Base-by-base conservation (phyloP, 352 stramenopile genomes). In the Pilasporangium apinafurcum region DNA sequence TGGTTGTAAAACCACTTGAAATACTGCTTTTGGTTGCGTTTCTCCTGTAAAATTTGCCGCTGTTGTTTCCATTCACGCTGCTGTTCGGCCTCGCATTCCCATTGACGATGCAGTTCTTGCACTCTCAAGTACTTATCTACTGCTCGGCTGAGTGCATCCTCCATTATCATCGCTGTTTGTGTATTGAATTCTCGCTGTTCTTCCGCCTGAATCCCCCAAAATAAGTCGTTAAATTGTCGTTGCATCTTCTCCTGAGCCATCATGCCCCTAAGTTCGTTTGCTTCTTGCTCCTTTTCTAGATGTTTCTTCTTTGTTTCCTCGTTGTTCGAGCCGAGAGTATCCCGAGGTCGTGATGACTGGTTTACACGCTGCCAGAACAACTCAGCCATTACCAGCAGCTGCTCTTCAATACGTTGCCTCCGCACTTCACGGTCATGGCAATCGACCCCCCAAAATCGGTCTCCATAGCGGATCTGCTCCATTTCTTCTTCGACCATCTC, bases 131-230 rank as follows among this genome's bases (percentile, higher is more conserved):
- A 36, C 1, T 47, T 33, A 7, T 51, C 70, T 51, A 69, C 71
- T 18, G 41, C 36, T 1, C 59, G 67, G 32, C 73, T 83, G 0
- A 35, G 44, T 13, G 33, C 27, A 17, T 81, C 58, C 28, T 86
- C 69, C 7, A 49, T 18, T 10, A 36, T 37, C 67, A 86, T 68
- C 2, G 56, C 59, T n/a, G 34, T 7, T 8, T 65, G 62, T 7
- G 65, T 48, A 29, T 36, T 20, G 1, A 40, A 20, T 43, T 86
- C 65, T 2, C 57, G 58, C 25, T 27, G 22, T 22, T 83, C 73
- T 48, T 83, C 65, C 0, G 67, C 65, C 31, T 86, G 57, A 17
- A 83, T 82, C 1, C 73, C 73, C 73, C 73, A 86, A 41, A 86
- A 83, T 0, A 24, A 50, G 25, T 86, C 73, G n/a, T 37, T 38